Evolutionary conservation across 441 rosid genomes (phyloP).

Genomic region (Cnidoscolus chayamansa): DNA sequence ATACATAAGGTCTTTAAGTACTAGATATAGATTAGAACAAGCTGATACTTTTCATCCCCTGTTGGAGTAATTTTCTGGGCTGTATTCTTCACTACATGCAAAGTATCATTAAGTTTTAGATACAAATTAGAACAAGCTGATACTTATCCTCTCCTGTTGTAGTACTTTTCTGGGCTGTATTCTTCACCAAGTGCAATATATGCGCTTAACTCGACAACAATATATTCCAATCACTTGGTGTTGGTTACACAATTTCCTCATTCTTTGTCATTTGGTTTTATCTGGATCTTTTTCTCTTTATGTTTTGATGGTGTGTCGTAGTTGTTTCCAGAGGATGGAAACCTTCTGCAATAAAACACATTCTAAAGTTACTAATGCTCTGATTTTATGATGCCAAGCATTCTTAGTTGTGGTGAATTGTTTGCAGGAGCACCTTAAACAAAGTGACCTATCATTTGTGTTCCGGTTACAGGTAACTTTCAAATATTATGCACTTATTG

Average conservation of each 20-base stretch:
- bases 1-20: slow-evolving; percentile 10
- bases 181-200: background rate
- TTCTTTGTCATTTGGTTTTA: background rate
- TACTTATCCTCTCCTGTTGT: background rate
- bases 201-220: background rate
- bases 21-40: slow-evolving; percentile 7
- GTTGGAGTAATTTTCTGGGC: background rate
- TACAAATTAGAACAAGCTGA: slow-evolving; percentile 1
- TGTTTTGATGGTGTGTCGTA: background rate
- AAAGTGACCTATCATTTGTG: slow-evolving; percentile 88
- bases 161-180: background rate
- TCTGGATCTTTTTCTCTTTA: background rate
- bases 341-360: background rate
- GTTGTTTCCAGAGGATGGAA: background rate
- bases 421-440: slow-evolving; percentile 89
- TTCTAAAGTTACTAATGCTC: background rate
- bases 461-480: slow-evolving; percentile 81
- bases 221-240: background rate
- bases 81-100: background rate
- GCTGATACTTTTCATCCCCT: background rate
- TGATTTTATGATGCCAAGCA: background rate
- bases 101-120: slow-evolving; percentile 10
- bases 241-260: background rate
- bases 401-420: slow-evolving; percentile 20
- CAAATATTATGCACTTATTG: slow-evolving; percentile 1